Evolutionary conservation across 192 early-diverging fungal genomes (phyloP).

Genomic region (Entomortierella parvispora): DNA sequence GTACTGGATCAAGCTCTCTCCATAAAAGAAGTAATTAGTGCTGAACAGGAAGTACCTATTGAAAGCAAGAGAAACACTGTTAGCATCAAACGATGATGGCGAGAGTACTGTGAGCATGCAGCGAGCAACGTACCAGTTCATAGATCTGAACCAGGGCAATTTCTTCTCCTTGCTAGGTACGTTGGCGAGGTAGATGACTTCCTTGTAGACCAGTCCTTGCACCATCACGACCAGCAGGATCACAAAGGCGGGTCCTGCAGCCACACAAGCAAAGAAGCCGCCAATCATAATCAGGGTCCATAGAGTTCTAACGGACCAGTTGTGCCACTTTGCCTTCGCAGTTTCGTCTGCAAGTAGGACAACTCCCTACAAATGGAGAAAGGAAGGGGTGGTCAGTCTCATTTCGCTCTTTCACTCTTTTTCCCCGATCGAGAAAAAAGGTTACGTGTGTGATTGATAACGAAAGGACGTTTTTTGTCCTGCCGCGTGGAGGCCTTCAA

Average conservation of each 20-base stretch:
- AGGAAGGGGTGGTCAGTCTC: neutral
- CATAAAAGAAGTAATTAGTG: constrained; percentile 95
- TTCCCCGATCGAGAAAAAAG: neutral
- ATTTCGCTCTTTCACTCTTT: neutral
- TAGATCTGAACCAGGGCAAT: constrained; percentile 90
- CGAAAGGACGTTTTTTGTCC: too few species aligned
- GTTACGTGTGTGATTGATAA: neutral
- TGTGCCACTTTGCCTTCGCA: constrained; percentile 72
- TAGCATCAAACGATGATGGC: too few species aligned
- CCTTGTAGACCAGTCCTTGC: constrained; percentile 88
- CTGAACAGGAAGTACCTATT: constrained; percentile 86
- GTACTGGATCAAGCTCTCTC: constrained; percentile 91
- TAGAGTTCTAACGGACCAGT: constrained; percentile 84
- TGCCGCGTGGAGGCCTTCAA: too few species aligned
- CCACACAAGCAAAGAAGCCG: constrained; percentile 78
- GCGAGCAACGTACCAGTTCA: constrained; percentile 91
- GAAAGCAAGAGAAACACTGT: neutral
- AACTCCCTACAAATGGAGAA: neutral
- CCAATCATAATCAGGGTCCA: constrained; percentile 93
- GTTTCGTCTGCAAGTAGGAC: constrained; percentile 60
- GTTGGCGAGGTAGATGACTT: constrained; percentile 92
- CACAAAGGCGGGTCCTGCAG: constrained; percentile 84
- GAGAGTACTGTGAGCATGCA: too few species aligned
- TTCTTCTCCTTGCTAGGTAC: constrained; percentile 84
- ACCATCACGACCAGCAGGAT: constrained; percentile 87